Conservation (phyloP, 371 early-diverging fungal species). For the Mucor irregularis region DNA sequence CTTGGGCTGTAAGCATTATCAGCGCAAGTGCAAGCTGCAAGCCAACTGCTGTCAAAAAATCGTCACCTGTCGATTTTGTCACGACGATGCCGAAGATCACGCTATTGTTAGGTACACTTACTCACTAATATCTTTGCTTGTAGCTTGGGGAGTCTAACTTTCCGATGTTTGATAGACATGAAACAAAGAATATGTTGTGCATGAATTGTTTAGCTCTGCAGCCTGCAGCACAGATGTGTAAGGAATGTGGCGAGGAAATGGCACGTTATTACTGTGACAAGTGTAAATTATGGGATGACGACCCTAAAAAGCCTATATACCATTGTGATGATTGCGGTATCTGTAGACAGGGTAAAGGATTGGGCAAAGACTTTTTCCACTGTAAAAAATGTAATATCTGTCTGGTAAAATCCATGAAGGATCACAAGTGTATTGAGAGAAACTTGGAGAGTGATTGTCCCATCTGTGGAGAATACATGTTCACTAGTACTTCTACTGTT, state of each 20-base stretch:
- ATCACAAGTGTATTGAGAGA: constrained; percentile 94
- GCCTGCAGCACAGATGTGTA: constrained; percentile 77
- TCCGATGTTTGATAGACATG: constrained; percentile 50
- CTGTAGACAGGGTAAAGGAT: constrained; percentile 87
- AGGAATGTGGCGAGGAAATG: constrained; percentile 61
- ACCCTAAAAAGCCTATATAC: constrained; percentile 78
- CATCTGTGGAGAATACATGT: constrained; percentile 97
- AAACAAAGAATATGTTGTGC: constrained; percentile 90
- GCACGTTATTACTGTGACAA: constrained; percentile 88
- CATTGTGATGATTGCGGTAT: constrained; percentile 94
- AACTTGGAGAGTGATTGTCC: constrained; percentile 94
- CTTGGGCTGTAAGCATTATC: constrained; percentile 95
- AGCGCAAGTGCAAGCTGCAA: constrained; percentile 81
- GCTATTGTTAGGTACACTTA: constrained; percentile 73
- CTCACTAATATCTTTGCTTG: not conserved
- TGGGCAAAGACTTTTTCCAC: constrained; percentile 87
- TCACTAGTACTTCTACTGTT: constrained; percentile 79
- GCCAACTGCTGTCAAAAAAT: constrained; percentile 92
- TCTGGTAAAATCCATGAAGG: constrained; percentile 72
- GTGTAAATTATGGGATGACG: constrained; percentile 95
- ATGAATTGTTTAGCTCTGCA: constrained; percentile 87
- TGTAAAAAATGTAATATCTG: constrained; percentile 95
- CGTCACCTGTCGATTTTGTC: constrained; percentile 95
- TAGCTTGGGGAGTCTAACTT: too few species aligned
- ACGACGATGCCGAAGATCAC: constrained; percentile 90